These are phyloP conservation scores for Pontederia paniculata DNA, from an alignment of 176 grass and related monocot genomes.

Conservation along the genomic window DNA sequence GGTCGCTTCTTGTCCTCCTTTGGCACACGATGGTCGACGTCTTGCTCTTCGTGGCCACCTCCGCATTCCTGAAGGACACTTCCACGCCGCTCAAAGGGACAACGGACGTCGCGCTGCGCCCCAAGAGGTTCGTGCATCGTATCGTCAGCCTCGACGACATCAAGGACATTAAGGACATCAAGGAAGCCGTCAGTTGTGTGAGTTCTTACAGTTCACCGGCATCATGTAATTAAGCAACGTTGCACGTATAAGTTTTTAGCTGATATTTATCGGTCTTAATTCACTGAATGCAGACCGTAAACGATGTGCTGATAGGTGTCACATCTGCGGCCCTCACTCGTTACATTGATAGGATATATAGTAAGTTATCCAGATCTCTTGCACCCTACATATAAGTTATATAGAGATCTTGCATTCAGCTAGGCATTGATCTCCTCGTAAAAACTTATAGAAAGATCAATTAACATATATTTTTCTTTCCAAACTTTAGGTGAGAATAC, in stretches of 20 bases:
- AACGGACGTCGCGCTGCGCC: slow-evolving; percentile 43
- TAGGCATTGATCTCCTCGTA: background rate
- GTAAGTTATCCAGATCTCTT: slow-evolving; percentile 22
- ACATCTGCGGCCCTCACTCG: slow-evolving; percentile 57
- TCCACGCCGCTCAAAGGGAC: slow-evolving; percentile 41
- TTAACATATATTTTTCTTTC: too few species aligned
- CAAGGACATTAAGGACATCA: too few species aligned
- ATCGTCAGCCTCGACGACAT: too few species aligned
- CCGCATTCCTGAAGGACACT: slow-evolving; percentile 46
- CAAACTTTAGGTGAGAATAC: background rate
- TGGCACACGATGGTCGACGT: slow-evolving; percentile 71
- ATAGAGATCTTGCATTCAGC: background rate
- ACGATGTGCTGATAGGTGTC: slow-evolving; percentile 72
- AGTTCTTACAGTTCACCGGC: slow-evolving; percentile 14
- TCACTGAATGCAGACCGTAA: slow-evolving; percentile 79
- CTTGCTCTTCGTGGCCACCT: slow-evolving; percentile 36
- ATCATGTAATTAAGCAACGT: too few species aligned
- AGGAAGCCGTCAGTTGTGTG: too few species aligned
- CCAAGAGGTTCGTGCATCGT: slow-evolving; percentile 71
- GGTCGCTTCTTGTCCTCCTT: slow-evolving; percentile 31
- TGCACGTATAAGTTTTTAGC: too few species aligned
- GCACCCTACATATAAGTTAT: background rate
- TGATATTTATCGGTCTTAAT: too few species aligned
- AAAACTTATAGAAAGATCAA: background rate
- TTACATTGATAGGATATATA: slow-evolving; percentile 45